Evolutionary conservation across 805 yeast genomes (phyloP).

Genomic region (Kregervanrija delftensis): DNA sequence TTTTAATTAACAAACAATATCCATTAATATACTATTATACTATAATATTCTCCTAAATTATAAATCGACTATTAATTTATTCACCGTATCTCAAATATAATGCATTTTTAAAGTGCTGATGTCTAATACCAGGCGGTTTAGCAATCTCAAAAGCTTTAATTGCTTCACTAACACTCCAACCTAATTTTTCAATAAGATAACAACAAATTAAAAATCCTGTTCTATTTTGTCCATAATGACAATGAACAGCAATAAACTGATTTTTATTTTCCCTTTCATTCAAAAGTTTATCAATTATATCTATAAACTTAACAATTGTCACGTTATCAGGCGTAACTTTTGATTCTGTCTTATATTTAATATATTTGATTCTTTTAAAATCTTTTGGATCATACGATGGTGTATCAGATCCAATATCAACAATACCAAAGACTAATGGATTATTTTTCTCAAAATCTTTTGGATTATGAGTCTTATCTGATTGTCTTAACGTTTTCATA

Average conservation of each 20-base stretch:
- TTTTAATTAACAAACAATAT: not conserved
- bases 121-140: conserved; percentile 68
- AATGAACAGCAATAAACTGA: conserved; percentile 58
- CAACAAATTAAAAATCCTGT: conserved; percentile 71
- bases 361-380: conserved; percentile 47
- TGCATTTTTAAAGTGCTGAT: conserved; percentile 70
- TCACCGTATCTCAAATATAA: conserved; percentile 56
- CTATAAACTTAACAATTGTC: conserved; percentile 51
- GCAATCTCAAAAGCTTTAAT: conserved; percentile 50
- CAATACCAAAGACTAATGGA: conserved; percentile 48
- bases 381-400: conserved; percentile 66
- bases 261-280: conserved; percentile 8
- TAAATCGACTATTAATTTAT: not conserved
- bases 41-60: not conserved
- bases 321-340: conserved; percentile 64
- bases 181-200: conserved; percentile 53
- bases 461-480: conserved; percentile 58
- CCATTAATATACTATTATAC: not conserved
- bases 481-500: conserved; percentile 68
- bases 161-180: conserved; percentile 58
- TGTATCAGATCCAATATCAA: conserved; percentile 63
- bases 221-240: conserved; percentile 77
- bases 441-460: conserved; percentile 39
- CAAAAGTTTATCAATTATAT: conserved; percentile 43
- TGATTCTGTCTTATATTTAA: conserved; percentile 72